Conservation (phyloP, 2,329 filamentous ascomycete species). For the Arthrobotrys megalospora region DNA sequence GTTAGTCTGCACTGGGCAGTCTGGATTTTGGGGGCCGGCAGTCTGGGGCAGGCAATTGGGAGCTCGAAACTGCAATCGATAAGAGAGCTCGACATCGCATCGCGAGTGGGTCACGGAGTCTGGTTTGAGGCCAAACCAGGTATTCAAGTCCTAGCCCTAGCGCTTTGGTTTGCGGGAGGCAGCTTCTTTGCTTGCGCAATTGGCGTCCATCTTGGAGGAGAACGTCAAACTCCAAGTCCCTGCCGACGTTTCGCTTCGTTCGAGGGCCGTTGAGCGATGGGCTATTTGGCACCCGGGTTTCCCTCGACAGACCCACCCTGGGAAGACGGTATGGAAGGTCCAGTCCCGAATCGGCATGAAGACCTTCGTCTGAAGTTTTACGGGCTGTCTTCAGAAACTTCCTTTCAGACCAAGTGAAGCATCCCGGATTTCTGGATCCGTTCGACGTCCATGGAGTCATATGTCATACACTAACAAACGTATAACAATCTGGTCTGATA, state of each 20-base stretch:
- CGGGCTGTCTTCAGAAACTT: conserved; percentile 8
- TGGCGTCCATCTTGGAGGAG: conserved; percentile 13
- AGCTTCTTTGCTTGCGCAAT: conserved; percentile 26
- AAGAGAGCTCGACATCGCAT: conserved; percentile 46
- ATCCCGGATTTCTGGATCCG: conserved; percentile 23
- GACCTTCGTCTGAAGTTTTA: conserved; percentile 42
- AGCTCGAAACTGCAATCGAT: conserved; percentile 46
- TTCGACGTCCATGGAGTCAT: conserved; percentile 8
- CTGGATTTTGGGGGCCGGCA: not conserved
- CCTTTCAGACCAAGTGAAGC: conserved; percentile 24
- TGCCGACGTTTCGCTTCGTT: conserved; percentile 49
- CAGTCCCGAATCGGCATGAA: conserved; percentile 37
- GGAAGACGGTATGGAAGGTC: conserved; percentile 8
- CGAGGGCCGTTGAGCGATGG: conserved; percentile 29
- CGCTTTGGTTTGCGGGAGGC: not conserved
- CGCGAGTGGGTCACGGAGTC: conserved; percentile 22
- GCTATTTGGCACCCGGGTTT: conserved; percentile 16
- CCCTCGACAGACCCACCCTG: conserved; percentile 18
- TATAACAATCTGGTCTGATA: not conserved
- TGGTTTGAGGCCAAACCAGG: conserved; percentile 25
- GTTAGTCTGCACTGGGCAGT: conserved; percentile 12
- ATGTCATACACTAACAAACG: not conserved
- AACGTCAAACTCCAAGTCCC: conserved; percentile 28
- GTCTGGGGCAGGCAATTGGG: conserved; percentile 12
- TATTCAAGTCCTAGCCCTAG: conserved; percentile 1